These are phyloP conservation scores for Hericium erinaceus DNA, from an alignment of 768 basidiomycete species.

Conservation along the genomic window DNA sequence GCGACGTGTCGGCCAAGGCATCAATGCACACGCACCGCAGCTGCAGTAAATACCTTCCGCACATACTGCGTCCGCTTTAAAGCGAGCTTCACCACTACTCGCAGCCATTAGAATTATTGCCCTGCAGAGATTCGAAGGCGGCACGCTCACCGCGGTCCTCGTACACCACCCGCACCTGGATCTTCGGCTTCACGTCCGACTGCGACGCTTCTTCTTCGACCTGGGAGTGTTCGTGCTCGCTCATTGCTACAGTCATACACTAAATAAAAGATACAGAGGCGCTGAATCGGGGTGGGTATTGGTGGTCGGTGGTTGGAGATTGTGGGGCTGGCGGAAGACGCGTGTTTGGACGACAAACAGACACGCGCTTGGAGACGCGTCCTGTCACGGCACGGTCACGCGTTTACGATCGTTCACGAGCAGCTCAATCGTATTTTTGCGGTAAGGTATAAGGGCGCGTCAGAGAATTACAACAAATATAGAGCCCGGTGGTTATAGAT, in stretches of 20 bases:
- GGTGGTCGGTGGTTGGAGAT: neutral
- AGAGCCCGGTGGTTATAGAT: no score
- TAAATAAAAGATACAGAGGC: neutral
- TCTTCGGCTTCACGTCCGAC: neutral
- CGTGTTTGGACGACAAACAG: neutral
- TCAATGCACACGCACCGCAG: neutral
- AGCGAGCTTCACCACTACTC: neutral
- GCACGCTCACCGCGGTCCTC: neutral
- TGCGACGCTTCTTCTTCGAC: neutral
- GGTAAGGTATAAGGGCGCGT: no score
- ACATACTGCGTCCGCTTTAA: neutral
- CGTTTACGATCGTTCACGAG: neutral
- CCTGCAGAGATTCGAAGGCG: neutral
- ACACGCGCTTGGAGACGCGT: neutral
- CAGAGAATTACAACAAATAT: no score
- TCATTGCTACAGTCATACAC: neutral
- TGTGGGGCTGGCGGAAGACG: neutral
- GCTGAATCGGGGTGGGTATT: neutral
- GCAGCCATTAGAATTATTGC: neutral
- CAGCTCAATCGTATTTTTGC: no score
- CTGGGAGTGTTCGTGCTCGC: neutral
- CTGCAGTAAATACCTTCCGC: neutral
- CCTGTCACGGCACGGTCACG: conserved; percentile 1
- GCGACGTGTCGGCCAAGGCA: no score
- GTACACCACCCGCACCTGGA: neutral